Evolutionary conservation across 2,329 filamentous ascomycete genomes (phyloP), one percentile per base, ranked within the genome.

Genomic region (Emergomyces orientalis): DNA sequence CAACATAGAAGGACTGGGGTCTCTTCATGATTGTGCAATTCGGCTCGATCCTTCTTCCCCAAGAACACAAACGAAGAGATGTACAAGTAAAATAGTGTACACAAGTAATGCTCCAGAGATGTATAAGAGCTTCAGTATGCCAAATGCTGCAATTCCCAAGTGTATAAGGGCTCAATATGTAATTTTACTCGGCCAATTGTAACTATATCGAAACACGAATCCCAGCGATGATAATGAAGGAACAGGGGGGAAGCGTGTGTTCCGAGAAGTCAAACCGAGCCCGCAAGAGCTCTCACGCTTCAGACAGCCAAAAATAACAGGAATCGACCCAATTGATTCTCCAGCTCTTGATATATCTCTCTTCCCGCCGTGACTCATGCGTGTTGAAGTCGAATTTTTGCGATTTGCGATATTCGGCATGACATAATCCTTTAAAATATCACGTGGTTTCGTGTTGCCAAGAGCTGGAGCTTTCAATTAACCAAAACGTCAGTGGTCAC

Each of bases 361-460:
- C n/a, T 39, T 56, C 34, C 32, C 22, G 13, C 39, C 41, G 27
- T 59, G 56, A 59, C 32, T 59, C 56, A 59, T 17, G 9, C 2
- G 2, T 6, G 14, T 45, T 32, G 39, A 47, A n/a, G 56, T 47
- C 14, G 39, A 56, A 59, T 22, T 56, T 57, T 57, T 57, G 55
- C 3, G 55, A 22, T 27, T 39, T 57, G 32, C 34, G 54, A 57
- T 22, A 57, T 27, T n/a, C 17, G n/a, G 30, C 7, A 57, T 41
- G 32, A 57, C 9, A 27, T 43, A 43, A 43, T 7, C 32, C 9
- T 1, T 27, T 25, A 19, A 17, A 30, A 6, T 4, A 39, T 61
- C 58, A 56, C 61, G 63, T 63, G 63, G 1, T 54, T 62, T 63
- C 57, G 60, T 45, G 63, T 61, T 55, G 22, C 22, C n/a, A 34